Evolutionary conservation across 352 stramenopile genomes (phyloP).

Genomic region (Elongisporangium undulatum): DNA sequence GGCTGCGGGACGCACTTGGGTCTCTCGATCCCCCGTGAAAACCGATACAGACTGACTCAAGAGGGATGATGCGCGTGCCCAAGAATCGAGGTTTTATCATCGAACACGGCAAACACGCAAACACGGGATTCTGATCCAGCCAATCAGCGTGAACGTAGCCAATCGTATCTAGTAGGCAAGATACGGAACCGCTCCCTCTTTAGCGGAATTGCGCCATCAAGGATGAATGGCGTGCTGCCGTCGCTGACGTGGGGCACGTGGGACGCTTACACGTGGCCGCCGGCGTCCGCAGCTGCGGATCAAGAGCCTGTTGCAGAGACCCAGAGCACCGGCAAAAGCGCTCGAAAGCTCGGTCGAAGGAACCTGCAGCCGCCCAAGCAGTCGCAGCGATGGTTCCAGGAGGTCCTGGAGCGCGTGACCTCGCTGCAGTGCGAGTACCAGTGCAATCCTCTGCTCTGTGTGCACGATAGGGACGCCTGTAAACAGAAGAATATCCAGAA

Average conservation of each 20-base stretch:
- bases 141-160: neutral
- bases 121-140: neutral
- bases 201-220: neutral
- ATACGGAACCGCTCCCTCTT: neutral
- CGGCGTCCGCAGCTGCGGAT: neutral
- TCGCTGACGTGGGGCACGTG: constrained; percentile 71
- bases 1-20: neutral
- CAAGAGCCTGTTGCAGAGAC: neutral
- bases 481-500: neutral
- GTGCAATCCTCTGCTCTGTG: constrained; percentile 58
- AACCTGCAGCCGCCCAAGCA: constrained; percentile 33
- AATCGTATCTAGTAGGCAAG: neutral
- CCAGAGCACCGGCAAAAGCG: constrained; percentile 27
- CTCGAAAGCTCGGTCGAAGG: constrained; percentile 45
- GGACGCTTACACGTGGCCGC: constrained; percentile 32
- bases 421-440: constrained; percentile 33
- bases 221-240: constrained; percentile 79
- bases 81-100: neutral
- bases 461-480: constrained; percentile 11
- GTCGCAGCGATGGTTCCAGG: constrained; percentile 70
- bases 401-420: constrained; percentile 49
- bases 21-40: neutral
- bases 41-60: neutral
- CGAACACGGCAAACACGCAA: constrained; percentile 6
- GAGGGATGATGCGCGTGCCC: neutral